phyloP scores from a whole-genome alignment of 768 basidiomycete species.

The Tremella fuciformis region DNA sequence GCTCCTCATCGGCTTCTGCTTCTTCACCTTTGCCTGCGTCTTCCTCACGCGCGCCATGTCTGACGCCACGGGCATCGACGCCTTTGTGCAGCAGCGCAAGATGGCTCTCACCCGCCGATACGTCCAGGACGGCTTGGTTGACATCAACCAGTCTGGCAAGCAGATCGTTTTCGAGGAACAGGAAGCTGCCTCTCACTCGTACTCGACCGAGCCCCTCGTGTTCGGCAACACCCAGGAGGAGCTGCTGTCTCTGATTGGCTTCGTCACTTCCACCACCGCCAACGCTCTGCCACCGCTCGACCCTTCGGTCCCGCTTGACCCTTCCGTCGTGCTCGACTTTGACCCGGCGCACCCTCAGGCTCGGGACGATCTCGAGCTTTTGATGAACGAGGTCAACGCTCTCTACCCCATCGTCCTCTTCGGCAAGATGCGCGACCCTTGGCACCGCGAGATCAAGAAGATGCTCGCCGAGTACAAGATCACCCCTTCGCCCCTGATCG shows the following conservation, averaged over 20 bases:
- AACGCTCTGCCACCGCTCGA: conserved; percentile 47
- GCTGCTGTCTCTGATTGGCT: conserved; percentile 43
- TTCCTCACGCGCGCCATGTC: conserved; percentile 28
- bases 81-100: conserved; percentile 16
- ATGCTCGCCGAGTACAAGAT: conserved; percentile 46
- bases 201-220: background rate
- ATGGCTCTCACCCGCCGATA: conserved; percentile 14
- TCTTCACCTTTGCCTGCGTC: conserved; percentile 30
- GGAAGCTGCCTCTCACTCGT: conserved; percentile 1
- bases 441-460: conserved; percentile 48
- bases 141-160: conserved; percentile 14
- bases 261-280: conserved; percentile 48
- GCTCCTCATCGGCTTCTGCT: conserved; percentile 29
- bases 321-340: conserved; percentile 47
- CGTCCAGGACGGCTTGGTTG: conserved; percentile 11
- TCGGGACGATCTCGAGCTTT: conserved; percentile 37
- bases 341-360: conserved; percentile 46
- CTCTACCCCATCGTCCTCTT: conserved; percentile 48
- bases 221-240: conserved; percentile 36
- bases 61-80: conserved; percentile 15
- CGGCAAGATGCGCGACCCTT: conserved; percentile 51
- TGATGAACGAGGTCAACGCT: conserved; percentile 43
- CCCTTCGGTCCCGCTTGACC: conserved; percentile 39
- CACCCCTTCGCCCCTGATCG: conserved; percentile 43
- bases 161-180: conserved; percentile 12